phyloP scores from a whole-genome alignment of 2,329 filamentous ascomycete species.

The Microdochium trichocladiopsis region DNA sequence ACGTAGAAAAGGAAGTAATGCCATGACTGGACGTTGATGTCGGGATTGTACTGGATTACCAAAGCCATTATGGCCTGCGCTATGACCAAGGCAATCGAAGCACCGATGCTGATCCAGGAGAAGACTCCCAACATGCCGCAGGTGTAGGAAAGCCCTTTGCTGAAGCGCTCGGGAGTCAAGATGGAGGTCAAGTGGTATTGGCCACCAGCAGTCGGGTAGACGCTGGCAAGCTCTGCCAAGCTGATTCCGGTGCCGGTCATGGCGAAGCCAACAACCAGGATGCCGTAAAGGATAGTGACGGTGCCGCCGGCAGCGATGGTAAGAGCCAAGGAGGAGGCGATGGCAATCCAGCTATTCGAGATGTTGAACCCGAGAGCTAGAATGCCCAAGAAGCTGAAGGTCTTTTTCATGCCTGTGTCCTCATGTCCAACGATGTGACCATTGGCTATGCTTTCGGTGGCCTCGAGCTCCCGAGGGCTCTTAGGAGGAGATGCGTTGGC shows the following conservation, averaged over 20 bases:
- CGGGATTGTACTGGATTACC: too few species aligned
- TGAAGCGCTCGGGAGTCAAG: constrained; percentile 9
- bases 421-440: too few species aligned
- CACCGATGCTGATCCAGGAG: constrained; percentile 9
- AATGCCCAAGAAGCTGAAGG: too few species aligned
- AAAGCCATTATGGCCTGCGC: too few species aligned
- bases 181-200: constrained; percentile 29
- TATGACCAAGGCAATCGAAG: too few species aligned
- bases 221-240: constrained; percentile 26
- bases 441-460: too few species aligned
- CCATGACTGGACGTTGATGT: too few species aligned
- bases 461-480: too few species aligned
- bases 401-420: too few species aligned
- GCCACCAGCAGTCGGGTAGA: constrained; percentile 28
- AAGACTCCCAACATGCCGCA: constrained; percentile 6
- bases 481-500: too few species aligned
- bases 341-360: constrained; percentile 16
- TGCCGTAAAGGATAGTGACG: constrained; percentile 18
- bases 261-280: constrained; percentile 15
- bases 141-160: constrained; percentile 5
- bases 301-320: constrained; percentile 9
- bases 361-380: constrained; percentile 9
- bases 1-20: too few species aligned
- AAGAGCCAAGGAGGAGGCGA: constrained; percentile 11
- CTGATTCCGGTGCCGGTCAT: constrained; percentile 16